Evolutionary conservation across 2,329 filamentous ascomycete genomes (phyloP), one percentile per base, ranked within the genome.

Genomic region (Botrytis medusae): DNA sequence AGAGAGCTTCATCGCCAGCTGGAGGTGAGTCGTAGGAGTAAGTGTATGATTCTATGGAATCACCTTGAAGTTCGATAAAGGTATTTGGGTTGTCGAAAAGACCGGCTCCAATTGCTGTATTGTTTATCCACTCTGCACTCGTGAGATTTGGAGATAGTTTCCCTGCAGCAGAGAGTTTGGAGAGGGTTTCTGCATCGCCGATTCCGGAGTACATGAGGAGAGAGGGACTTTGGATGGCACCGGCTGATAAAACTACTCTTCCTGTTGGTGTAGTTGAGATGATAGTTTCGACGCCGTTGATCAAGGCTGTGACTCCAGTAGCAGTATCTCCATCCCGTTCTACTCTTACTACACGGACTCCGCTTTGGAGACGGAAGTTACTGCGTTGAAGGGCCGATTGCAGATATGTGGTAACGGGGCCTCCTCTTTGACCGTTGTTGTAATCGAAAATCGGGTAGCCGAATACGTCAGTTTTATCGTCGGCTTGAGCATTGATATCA

Each of bases 71-170:
- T 75, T 86, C 84, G 78, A 87, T 85, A 74, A 85, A 87, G 1
- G 86, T 88, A 74, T 88, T 87, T 8, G 87, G 86, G 76, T 88
- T 88, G 77, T 88, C 86, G 75, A 87, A 88, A 42, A 88, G 83
- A 48, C 84, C 84, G 22, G 83, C 80, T 61, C 87, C 87, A 6
- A 89, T 83, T 7, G 83, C 81, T 0, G 82, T 82, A 77, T 86
- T 86, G 77, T 85, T 83, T 73, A 88, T 83, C 86, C 86, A 88
- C 34, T 76, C 77, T 65, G 78, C 77, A 1, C 79, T 73, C 0
- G 79, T 75, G 14, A 83, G 74, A 8, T 79, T 74, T 5, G 75
- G 73, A 2, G 79, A 79, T 8, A 85, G 78, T 18, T 83, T 79
- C 20, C 83, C 83, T 40, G 79, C 80, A 16, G 76, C 65, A 7